Base-by-base conservation (phyloP, 331 rosid genomes). In the Pyrus hybrid region DNA sequence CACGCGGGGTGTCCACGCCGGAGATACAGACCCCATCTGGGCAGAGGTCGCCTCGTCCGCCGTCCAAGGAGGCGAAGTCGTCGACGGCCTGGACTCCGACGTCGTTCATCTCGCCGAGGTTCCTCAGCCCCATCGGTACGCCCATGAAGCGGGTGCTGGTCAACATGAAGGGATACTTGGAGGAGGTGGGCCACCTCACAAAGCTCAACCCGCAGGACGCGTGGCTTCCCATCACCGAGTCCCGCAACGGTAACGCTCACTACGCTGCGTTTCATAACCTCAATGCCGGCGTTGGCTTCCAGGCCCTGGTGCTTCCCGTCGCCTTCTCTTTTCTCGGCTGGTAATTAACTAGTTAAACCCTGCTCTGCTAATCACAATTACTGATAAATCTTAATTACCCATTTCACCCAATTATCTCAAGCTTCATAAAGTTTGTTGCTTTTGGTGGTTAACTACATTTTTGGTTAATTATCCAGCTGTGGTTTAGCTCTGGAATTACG, bases 151-250 rank as follows among this genome's bases (percentile, higher is more conserved):
- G 90, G 80, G 97, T 94, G 63, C 84, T 94, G 21, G 67, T 92
- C 20, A 94, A 92, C 85, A 92, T 94, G 99, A 94, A 92, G 85
- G 88, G 99, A 22, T 94, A 92, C 81, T 83, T 94, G 86, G 97
- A 94, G 84, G 99, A 94, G 43, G 86, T 94, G 54, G 99, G 97
- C 1, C 99, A 94, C 79, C 95, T 94, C 54, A 94, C 99, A 2
- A 94, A 92, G 79, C 99, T 94, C 21, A 94, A 94, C 67, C 99
- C 99, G 45, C 99, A 94, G 68, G 99, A 94, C 69, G 97, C 99
- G 4, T 94, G 99, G 99, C 99, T 94, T 84, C 99, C 99, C 22
- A 92, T 94, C 61, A 94, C 99, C 0, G 99, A 94, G 74, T 94
- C 99, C 18, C 91, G 99, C 66, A 94, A 92, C 75, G 99, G 99